Base-by-base conservation (phyloP, 805 yeast genomes). In the Saturnispora sekii region DNA sequence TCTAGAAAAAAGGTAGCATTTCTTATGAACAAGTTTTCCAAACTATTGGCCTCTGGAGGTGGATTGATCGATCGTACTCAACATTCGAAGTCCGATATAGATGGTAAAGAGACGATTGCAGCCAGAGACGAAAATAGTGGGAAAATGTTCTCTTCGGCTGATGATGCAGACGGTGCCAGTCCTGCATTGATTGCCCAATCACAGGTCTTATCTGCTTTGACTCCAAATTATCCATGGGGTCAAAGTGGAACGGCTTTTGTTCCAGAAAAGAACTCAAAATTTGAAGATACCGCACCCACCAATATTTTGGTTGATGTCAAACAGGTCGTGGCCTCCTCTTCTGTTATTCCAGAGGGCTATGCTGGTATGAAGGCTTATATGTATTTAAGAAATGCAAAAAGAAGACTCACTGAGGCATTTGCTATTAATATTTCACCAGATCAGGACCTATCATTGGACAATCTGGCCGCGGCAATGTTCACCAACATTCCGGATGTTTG, bases 301-400 rank as follows among this genome's bases (percentile, higher is more conserved):
- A 88, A 84, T 58, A 76, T 86, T 45, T 61, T 85, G 59, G 85
- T 84, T 38, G 93, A 84, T 59, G 81, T 85, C 61, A 79, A 80
- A 56, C 73, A 84, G 35, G 85, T 84, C 33, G 64, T 68, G 15
- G 77, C 77, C 38, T 71, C 84, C 2, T 71, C 83, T 0, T 67
- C 67, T 21, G 66, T 76, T 51, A 70, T 74, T 46, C 88, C 88
- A 18, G 74, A 76, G 43, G 85, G 84, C 2, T 80, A 77, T 52
- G 73, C 73, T 7, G 86, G 87, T 16, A 73, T 82, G 73, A 77
- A 77, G 40, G 89, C 88, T 3, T 78, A 79, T 53, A 67, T 86
- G 64, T 81, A 80, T 58, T 63, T 87, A 53, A 67, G 95, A 57
- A 81, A 78, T 49, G 68, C 74, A 28, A 72, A 72, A 43, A 74